Evolutionary conservation across 345 rosid species (phyloP).

Genomic region (Psidium friedrichsthalianum): DNA sequence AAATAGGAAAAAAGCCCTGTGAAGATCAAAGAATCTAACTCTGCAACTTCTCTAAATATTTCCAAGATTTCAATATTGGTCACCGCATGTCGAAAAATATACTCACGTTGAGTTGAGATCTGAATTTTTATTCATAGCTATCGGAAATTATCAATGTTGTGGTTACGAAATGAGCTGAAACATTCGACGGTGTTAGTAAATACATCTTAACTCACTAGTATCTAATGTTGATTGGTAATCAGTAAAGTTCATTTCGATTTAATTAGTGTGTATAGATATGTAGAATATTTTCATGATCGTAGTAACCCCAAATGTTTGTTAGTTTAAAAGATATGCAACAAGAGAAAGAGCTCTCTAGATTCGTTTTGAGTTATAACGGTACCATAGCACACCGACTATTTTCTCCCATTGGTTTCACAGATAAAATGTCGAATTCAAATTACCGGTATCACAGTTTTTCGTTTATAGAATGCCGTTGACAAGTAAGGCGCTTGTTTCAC

Average conservation of each 20-base stretch:
- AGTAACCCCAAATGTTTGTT: background rate
- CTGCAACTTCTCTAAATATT: background rate
- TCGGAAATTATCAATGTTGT: background rate
- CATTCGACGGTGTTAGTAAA: background rate
- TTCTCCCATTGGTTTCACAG: background rate
- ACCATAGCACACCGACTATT: accelerated
- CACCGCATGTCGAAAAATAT: background rate
- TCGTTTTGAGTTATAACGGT: background rate
- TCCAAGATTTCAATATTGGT: background rate
- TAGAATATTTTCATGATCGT: background rate
- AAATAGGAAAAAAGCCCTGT: background rate
- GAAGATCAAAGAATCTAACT: background rate
- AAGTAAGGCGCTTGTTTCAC: accelerated
- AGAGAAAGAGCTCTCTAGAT: background rate
- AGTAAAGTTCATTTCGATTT: background rate
- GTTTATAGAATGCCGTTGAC: background rate
- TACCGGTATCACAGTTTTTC: background rate
- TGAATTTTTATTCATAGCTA: background rate
- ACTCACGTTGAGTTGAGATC: background rate
- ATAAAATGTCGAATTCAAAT: background rate
- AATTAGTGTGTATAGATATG: background rate
- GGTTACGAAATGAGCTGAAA: background rate
- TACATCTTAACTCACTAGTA: background rate
- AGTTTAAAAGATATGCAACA: background rate
- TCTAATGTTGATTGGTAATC: background rate